These are phyloP conservation scores for Myxozyma monticola DNA, from an alignment of 805 yeast genomes.

Conservation along the genomic window DNA sequence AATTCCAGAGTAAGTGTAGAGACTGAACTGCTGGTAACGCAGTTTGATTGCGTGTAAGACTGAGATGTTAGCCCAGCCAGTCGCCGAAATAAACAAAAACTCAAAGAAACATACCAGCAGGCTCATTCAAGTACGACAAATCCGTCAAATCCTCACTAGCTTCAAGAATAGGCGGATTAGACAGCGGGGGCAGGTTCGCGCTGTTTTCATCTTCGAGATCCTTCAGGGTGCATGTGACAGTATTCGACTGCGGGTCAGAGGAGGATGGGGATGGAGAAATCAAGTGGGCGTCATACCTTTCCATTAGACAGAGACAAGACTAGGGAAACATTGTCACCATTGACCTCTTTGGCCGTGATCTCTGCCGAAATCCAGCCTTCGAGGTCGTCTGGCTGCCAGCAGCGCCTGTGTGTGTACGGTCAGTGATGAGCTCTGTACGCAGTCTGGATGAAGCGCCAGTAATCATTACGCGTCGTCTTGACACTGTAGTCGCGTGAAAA, in stretches of 20 bases:
- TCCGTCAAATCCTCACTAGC: constrained; percentile 93
- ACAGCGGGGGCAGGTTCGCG: constrained; percentile 70
- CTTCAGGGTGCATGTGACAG: constrained; percentile 27
- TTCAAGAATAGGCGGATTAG: constrained; percentile 90
- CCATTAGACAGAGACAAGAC: constrained; percentile 57
- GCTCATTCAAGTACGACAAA: constrained; percentile 89
- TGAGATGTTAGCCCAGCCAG: neutral
- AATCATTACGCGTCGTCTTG: neutral
- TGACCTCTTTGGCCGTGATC: constrained; percentile 48
- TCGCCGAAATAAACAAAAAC: neutral
- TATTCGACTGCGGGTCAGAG: constrained; percentile 25
- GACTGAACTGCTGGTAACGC: constrained; percentile 84
- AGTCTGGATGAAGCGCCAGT: neutral
- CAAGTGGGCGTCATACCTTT: constrained; percentile 20
- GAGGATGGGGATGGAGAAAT: neutral
- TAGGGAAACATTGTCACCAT: constrained; percentile 49
- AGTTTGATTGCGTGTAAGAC: constrained; percentile 89
- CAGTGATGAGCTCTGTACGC: neutral
- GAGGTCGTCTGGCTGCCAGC: constrained; percentile 77
- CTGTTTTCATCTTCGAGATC: constrained; percentile 39
- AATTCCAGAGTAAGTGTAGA: constrained; percentile 94
- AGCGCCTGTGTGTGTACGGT: constrained; percentile 41
- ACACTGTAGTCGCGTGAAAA: neutral
- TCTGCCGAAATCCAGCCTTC: constrained; percentile 77
- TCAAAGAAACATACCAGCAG: constrained; percentile 52